phyloP scores from a whole-genome alignment of 2,329 filamentous ascomycete species.

The Lithohypha guttulata region DNA sequence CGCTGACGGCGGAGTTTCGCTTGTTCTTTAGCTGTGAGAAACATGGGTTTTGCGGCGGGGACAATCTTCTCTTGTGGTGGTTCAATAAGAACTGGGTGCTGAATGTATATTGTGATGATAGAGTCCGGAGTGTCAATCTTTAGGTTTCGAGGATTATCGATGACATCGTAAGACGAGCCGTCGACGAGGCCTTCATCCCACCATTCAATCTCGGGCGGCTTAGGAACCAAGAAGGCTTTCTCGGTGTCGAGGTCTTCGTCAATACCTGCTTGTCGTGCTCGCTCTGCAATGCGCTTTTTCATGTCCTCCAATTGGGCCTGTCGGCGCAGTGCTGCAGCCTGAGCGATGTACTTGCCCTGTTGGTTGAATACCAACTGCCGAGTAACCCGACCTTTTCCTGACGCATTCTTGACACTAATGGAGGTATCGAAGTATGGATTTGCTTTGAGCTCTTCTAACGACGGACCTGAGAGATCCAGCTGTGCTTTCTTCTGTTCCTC shows the following conservation, averaged over 20 bases:
- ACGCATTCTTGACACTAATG: constrained; percentile 47
- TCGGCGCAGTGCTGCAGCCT: constrained; percentile 77
- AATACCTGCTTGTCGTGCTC: constrained; percentile 79
- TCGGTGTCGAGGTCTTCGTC: constrained; percentile 84
- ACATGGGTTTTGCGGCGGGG: constrained; percentile 77
- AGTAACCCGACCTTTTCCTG: constrained; percentile 55
- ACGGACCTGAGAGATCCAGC: constrained; percentile 48
- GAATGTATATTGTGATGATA: constrained; percentile 82
- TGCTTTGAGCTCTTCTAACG: constrained; percentile 47
- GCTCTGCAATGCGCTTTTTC: constrained; percentile 83
- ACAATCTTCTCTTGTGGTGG: constrained; percentile 80
- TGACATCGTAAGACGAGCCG: constrained; percentile 60
- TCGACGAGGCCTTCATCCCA: constrained; percentile 86
- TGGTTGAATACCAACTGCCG: constrained; percentile 81
- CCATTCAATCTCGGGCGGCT: constrained; percentile 86
- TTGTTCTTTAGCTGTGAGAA: constrained; percentile 80
- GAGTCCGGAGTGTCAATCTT: constrained; percentile 70
- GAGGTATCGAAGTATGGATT: constrained; percentile 79
- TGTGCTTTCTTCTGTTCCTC: constrained; percentile 39
- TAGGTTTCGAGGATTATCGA: constrained; percentile 54
- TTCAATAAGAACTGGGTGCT: constrained; percentile 83
- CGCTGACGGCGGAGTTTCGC: constrained; percentile 82
- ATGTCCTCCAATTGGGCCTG: constrained; percentile 85
- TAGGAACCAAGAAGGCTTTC: constrained; percentile 75
- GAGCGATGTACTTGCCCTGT: constrained; percentile 93